These are phyloP conservation scores for Vachellia collinsii DNA, from an alignment of 306 rosid species.

Conservation along the genomic window DNA sequence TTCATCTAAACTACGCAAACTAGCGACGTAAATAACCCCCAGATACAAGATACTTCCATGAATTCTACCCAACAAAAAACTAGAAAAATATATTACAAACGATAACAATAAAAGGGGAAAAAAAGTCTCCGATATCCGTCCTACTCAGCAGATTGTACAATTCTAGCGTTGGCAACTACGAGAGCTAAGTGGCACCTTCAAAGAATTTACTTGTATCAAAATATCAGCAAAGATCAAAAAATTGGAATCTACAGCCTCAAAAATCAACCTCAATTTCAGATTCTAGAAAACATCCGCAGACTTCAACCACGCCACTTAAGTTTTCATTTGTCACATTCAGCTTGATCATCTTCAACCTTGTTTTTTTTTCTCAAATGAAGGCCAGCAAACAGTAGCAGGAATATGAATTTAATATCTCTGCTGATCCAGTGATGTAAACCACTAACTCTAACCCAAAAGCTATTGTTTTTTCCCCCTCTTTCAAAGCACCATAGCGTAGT, in stretches of 20 bases:
- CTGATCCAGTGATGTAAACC: neutral
- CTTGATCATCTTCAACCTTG: slow-evolving; percentile 31
- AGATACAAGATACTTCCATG: slow-evolving; percentile 17
- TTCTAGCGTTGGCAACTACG: slow-evolving; percentile 32
- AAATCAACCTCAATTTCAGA: neutral
- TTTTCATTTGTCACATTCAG: slow-evolving; percentile 21
- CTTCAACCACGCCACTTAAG: neutral
- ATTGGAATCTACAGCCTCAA: slow-evolving; percentile 31
- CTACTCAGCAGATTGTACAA: slow-evolving; percentile 28
- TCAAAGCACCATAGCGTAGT: neutral
- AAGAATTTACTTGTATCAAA: slow-evolving; percentile 35
- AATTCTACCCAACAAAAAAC: slow-evolving; percentile 8
- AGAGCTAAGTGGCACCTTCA: slow-evolving; percentile 39
- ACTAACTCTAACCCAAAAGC: neutral
- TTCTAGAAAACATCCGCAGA: neutral
- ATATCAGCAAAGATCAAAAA: slow-evolving; percentile 34
- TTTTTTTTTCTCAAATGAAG: neutral
- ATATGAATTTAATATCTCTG: neutral
- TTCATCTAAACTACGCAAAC: slow-evolving; percentile 19
- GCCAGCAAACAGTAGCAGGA: neutral
- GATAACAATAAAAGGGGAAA: slow-evolving; percentile 1
- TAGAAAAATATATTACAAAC: slow-evolving; percentile 31
- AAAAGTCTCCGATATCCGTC: neutral
- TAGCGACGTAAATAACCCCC: slow-evolving; percentile 31
- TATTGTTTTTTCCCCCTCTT: neutral